These are phyloP conservation scores for Amniculicola lignicola DNA, from an alignment of 495 filamentous ascomycete genomes.

Conservation along the genomic window DNA sequence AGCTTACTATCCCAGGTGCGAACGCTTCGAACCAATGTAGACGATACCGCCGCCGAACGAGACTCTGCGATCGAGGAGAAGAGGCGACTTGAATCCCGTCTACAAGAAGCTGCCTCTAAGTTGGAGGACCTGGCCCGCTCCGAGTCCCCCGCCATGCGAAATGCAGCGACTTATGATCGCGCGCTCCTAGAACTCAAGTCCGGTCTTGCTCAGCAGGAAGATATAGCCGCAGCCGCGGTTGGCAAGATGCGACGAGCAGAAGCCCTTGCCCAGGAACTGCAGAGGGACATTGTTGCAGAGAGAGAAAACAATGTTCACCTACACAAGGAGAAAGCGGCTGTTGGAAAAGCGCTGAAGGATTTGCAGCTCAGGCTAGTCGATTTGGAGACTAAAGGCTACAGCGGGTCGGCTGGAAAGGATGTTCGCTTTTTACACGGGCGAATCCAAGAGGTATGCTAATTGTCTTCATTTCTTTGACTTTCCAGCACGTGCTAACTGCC, in stretches of 20 bases:
- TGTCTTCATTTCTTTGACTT: conserved; percentile 18
- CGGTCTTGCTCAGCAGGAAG: conserved; percentile 85
- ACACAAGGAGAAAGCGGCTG: conserved; percentile 83
- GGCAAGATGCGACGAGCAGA: conserved; percentile 99
- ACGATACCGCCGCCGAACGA: conserved; percentile 81
- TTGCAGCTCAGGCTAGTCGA: conserved; percentile 86
- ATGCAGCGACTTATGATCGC: conserved; percentile 84
- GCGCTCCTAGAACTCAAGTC: conserved; percentile 90
- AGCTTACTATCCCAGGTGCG: conserved; percentile 88
- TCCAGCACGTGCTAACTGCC: conserved; percentile 21
- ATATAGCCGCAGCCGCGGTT: conserved; percentile 86
- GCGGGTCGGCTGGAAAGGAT: conserved; percentile 79
- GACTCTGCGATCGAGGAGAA: conserved; percentile 87
- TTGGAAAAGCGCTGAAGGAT: conserved; percentile 92
- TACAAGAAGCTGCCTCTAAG: conserved; percentile 81
- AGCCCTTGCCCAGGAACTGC: conserved; percentile 79
- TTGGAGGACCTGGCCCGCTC: conserved; percentile 88
- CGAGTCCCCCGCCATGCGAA: conserved; percentile 85
- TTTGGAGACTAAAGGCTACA: conserved; percentile 94
- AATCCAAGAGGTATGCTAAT: conserved; percentile 79
- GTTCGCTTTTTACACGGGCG: conserved; percentile 92
- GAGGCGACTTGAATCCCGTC: conserved; percentile 78
- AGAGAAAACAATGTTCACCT: conserved; percentile 78
- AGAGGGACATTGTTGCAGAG: conserved; percentile 91
- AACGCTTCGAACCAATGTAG: conserved; percentile 73